These are phyloP conservation scores for Lachnellula subtilissima DNA, from an alignment of 2,329 filamentous ascomycete species.

Conservation along the genomic window DNA sequence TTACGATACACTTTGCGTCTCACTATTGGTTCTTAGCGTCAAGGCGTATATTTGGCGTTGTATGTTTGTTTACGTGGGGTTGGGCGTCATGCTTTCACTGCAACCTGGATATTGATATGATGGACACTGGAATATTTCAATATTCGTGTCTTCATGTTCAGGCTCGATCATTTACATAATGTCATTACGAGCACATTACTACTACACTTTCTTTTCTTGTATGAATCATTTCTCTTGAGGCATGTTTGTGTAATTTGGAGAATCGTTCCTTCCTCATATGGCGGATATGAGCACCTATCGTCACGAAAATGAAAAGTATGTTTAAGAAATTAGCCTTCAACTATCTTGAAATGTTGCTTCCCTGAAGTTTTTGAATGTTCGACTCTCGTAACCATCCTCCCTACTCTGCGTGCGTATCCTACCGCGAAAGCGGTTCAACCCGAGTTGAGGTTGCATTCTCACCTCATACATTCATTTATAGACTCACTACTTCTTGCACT, in stretches of 20 bases:
- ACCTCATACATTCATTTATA: too few relatives aligned
- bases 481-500: not conserved
- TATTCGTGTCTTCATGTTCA: conserved; percentile 7
- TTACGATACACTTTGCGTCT: conserved; percentile 4
- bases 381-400: not conserved
- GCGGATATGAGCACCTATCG: not conserved
- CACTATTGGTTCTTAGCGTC: conserved; percentile 3
- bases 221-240: not conserved
- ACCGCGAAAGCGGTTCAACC: not conserved
- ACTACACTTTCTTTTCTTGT: conserved; percentile 6
- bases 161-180: not conserved
- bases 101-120: conserved; percentile 11
- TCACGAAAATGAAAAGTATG: not conserved
- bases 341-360: not conserved
- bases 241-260: conserved; percentile 8
- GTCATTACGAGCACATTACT: not conserved
- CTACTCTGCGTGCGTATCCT: not conserved
- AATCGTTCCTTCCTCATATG: conserved; percentile 10
- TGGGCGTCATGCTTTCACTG: conserved; percentile 4
- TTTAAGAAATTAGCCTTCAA: conserved; percentile 7
- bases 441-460: not conserved
- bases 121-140: conserved; percentile 6
- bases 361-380: not conserved
- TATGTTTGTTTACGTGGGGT: conserved; percentile 1
- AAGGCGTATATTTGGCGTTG: not conserved